These are phyloP conservation scores for Colletotrichum horii DNA, from an alignment of 2,329 filamentous ascomycete species.

Conservation along the genomic window DNA sequence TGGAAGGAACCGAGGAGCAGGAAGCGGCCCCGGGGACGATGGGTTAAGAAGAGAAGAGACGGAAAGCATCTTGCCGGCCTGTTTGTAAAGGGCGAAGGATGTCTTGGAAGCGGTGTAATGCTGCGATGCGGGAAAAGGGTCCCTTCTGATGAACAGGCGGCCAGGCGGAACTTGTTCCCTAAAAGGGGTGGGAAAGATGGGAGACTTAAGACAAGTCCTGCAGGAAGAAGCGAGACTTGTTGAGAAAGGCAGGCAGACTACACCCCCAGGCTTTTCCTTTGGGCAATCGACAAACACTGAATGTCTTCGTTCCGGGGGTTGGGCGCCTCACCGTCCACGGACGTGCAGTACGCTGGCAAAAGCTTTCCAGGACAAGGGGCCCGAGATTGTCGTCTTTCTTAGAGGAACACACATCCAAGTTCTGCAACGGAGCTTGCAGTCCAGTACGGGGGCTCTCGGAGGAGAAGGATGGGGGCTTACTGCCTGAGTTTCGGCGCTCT, in stretches of 20 bases:
- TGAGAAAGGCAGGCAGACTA: constrained; percentile 20
- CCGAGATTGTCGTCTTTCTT: constrained; percentile 40
- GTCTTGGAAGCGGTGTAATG: constrained; percentile 20
- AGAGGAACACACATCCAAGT: neutral
- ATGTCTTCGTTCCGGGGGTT: constrained; percentile 10
- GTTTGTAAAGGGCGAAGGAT: constrained; percentile 5
- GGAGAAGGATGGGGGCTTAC: neutral
- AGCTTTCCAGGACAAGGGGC: constrained; percentile 30
- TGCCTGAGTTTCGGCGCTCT: constrained; percentile 37
- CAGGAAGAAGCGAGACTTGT: constrained; percentile 20
- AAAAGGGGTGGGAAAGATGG: constrained; percentile 22
- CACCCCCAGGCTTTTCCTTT: neutral
- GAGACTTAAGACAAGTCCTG: constrained; percentile 37
- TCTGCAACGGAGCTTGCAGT: constrained; percentile 12
- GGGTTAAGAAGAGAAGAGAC: constrained; percentile 73
- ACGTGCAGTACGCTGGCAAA: constrained; percentile 23
- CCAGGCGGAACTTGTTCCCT: neutral
- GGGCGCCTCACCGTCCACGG: neutral
- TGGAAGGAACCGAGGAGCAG: constrained; percentile 46
- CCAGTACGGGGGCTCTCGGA: constrained; percentile 12
- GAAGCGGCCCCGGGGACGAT: constrained; percentile 45
- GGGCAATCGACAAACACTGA: constrained; percentile 15
- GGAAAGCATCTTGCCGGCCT: constrained; percentile 61
- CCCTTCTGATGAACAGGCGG: constrained; percentile 3
- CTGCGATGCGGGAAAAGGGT: constrained; percentile 9